phyloP scores from a whole-genome alignment of 441 rosid species.

The Codiaeum variegatum region DNA sequence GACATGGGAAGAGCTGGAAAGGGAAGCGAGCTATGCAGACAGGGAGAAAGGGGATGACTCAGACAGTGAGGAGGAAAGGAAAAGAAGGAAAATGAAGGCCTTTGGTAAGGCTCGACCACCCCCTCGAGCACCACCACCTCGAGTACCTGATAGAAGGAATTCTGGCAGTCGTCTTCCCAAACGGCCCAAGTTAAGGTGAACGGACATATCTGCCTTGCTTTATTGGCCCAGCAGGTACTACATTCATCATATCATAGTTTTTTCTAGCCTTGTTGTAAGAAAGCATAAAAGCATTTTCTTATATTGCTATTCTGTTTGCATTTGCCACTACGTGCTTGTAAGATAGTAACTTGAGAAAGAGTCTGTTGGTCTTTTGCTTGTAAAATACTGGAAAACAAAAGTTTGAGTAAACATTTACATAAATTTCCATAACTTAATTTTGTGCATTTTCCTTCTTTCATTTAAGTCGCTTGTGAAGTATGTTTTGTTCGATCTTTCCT shows the following conservation, averaged over 20 bases:
- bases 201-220: neutral
- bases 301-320: slow-evolving; percentile 2
- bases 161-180: slow-evolving; percentile 37
- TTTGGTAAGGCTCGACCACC: slow-evolving; percentile 45
- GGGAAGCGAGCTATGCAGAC: slow-evolving; percentile 89
- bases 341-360: neutral
- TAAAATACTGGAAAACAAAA: neutral
- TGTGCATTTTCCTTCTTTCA: neutral
- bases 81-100: slow-evolving; percentile 76
- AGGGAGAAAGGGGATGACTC: slow-evolving; percentile 76
- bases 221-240: slow-evolving; percentile 4
- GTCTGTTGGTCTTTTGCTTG: neutral
- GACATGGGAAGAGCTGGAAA: slow-evolving; percentile 95
- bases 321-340: neutral
- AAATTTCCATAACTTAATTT: neutral
- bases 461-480: neutral
- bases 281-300: slow-evolving; percentile 5
- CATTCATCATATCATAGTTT: slow-evolving; percentile 5
- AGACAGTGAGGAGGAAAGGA: slow-evolving; percentile 87
- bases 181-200: slow-evolving; percentile 44
- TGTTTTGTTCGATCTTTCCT: too few relatives aligned
- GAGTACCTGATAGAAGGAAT: slow-evolving; percentile 38
- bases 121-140: slow-evolving; percentile 14
- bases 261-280: slow-evolving; percentile 3
- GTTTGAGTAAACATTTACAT: neutral